Evolutionary conservation across 2,329 filamentous ascomycete genomes (phyloP).

Genomic region (Cordyceps farinosa): DNA sequence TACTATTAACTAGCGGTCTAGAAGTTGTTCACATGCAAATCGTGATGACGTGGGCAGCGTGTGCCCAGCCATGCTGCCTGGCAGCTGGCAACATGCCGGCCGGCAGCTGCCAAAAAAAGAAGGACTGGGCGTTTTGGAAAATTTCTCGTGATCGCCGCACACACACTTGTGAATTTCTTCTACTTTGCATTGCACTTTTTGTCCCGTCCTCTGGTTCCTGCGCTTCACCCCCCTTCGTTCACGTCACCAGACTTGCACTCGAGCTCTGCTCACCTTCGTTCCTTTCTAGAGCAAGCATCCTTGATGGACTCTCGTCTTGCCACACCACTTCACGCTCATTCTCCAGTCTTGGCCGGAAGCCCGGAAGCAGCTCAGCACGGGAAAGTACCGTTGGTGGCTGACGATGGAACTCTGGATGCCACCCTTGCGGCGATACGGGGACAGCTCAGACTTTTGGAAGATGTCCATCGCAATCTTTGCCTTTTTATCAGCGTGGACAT

Average conservation of each 20-base stretch:
- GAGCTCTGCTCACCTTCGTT: conserved; percentile 13
- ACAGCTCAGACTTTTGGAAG: background rate
- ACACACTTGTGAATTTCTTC: background rate
- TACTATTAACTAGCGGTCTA: background rate
- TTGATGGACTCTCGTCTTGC: conserved; percentile 11
- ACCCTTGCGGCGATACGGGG: background rate
- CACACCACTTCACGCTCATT: background rate
- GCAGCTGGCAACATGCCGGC: conserved; percentile 11
- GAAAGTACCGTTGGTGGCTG: background rate
- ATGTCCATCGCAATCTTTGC: background rate
- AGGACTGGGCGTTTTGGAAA: background rate
- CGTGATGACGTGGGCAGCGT: background rate
- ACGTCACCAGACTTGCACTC: background rate
- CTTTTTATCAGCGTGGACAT: background rate
- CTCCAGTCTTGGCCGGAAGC: background rate
- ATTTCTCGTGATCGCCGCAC: background rate
- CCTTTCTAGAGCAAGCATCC: background rate
- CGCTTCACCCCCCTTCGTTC: background rate
- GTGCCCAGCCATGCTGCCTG: background rate
- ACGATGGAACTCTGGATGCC: conserved; percentile 3
- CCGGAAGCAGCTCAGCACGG: background rate
- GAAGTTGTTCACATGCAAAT: background rate
- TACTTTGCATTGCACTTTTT: conserved; percentile 8
- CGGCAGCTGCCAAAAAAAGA: conserved; percentile 14
- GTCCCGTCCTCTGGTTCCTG: conserved; percentile 14